These are phyloP conservation scores for Leishmania turanica DNA, from an alignment of 208 protist species.

Conservation along the genomic window DNA sequence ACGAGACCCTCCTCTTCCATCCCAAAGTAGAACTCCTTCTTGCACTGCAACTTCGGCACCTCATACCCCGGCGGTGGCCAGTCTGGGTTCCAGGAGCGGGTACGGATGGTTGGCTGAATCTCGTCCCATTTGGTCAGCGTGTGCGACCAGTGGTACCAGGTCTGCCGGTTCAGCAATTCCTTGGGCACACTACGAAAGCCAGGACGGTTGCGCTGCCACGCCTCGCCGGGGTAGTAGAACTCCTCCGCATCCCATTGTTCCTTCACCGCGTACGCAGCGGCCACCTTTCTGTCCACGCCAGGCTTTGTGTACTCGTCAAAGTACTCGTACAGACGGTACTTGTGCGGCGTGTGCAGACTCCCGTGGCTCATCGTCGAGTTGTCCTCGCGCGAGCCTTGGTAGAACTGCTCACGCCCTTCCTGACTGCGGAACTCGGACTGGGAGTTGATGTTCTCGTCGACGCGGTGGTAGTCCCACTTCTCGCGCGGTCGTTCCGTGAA, in stretches of 20 bases:
- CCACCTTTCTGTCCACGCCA: conserved; percentile 75
- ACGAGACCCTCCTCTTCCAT: conserved; percentile 81
- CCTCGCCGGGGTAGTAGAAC: conserved; percentile 91
- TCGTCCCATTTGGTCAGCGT: conserved; percentile 88
- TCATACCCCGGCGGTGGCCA: conserved; percentile 89
- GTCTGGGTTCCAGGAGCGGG: conserved; percentile 86
- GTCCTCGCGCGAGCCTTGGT: conserved; percentile 78
- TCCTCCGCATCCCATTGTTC: conserved; percentile 90
- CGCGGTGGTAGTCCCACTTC: conserved; percentile 89
- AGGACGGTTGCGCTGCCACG: conserved; percentile 83
- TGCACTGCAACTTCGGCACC: conserved; percentile 80
- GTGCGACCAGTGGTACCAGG: conserved; percentile 91
- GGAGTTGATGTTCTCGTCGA: conserved; percentile 90
- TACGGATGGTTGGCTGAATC: conserved; percentile 84
- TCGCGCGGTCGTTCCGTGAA: conserved; percentile 67
- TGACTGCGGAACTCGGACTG: conserved; percentile 77
- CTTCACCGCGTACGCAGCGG: conserved; percentile 77
- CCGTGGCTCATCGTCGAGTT: conserved; percentile 70
- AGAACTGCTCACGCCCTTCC: conserved; percentile 71
- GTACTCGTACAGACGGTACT: conserved; percentile 89
- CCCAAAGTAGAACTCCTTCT: conserved; percentile 88
- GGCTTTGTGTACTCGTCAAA: conserved; percentile 92
- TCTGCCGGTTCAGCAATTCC: conserved; percentile 86
- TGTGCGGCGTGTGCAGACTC: conserved; percentile 73
- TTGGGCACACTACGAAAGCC: conserved; percentile 88